Conservation (phyloP, 2,329 filamentous ascomycete species). For the Coniella vitis region DNA sequence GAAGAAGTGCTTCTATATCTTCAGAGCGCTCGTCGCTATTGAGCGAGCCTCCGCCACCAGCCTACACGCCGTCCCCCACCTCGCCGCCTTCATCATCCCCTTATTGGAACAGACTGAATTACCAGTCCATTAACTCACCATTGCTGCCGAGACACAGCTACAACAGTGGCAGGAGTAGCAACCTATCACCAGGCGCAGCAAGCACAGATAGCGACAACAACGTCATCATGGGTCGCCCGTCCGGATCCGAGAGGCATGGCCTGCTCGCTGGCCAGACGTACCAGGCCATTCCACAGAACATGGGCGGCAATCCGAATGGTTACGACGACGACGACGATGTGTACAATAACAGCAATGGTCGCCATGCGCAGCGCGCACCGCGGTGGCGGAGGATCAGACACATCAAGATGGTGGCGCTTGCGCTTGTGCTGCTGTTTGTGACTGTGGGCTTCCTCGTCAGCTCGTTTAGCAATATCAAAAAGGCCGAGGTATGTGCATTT, state of each 20-base stretch:
- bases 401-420: slow-evolving; percentile 21
- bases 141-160: neutral
- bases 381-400: slow-evolving; percentile 23
- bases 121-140: slow-evolving; percentile 36
- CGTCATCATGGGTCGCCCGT: slow-evolving; percentile 32
- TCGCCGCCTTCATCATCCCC: slow-evolving; percentile 22
- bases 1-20: slow-evolving; percentile 25
- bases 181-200: neutral
- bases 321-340: neutral
- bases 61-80: slow-evolving; percentile 38
- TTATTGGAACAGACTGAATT: slow-evolving; percentile 26
- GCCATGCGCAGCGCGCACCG: neutral
- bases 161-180: too few species aligned
- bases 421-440: slow-evolving; percentile 24
- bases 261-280: slow-evolving; percentile 29
- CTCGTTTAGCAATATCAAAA: slow-evolving; percentile 20
- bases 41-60: slow-evolving; percentile 39
- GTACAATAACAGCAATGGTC: neutral
- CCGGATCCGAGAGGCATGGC: slow-evolving; percentile 33
- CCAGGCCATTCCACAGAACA: slow-evolving; percentile 19
- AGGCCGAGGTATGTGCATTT: slow-evolving; percentile 21
- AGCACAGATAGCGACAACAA: neutral
- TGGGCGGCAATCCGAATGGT: slow-evolving; percentile 31
- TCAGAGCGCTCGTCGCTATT: slow-evolving; percentile 22
- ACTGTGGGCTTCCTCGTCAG: slow-evolving; percentile 26